A percentile compares a stretch with the other conserved stretches of the same genome.
phyloP scores from a whole-genome alignment of 768 basidiomycete species.

The Mycena sanguinolenta region DNA sequence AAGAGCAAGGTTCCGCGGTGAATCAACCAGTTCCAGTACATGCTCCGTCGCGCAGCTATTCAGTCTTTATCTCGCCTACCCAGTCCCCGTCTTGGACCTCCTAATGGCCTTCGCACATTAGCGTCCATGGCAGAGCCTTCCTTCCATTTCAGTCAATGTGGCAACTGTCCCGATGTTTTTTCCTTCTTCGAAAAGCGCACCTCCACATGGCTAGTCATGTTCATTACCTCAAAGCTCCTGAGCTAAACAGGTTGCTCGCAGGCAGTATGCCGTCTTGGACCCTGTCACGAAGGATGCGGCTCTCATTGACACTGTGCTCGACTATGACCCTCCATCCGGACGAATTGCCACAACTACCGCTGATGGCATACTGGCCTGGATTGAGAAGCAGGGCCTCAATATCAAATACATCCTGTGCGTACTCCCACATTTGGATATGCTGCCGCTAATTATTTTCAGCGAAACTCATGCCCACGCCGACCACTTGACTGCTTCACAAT shows the following conservation, averaged over 20 bases:
- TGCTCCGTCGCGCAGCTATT: background rate
- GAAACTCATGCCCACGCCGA: constrained; percentile 57
- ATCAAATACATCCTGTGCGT: constrained; percentile 52
- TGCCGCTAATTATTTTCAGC: constrained; percentile 30
- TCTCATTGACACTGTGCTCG: constrained; percentile 52
- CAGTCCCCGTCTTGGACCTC: background rate
- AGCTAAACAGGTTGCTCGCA: no score
- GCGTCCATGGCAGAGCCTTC: background rate
- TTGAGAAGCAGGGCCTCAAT: constrained; percentile 44
- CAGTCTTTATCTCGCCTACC: background rate
- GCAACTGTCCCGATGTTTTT: constrained; percentile 34
- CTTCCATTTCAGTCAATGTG: constrained; percentile 26
- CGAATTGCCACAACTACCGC: constrained; percentile 48
- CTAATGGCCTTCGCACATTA: background rate
- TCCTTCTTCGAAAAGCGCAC: constrained; percentile 43
- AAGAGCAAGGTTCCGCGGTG: no score
- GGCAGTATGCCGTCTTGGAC: constrained; percentile 72
- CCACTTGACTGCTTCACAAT: constrained; percentile 53
- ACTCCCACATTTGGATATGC: background rate
- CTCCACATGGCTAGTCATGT: constrained; percentile 36
- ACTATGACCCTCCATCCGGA: constrained; percentile 50
- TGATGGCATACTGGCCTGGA: constrained; percentile 47
- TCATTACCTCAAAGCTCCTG: no score
- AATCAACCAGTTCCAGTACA: constrained; percentile 3
- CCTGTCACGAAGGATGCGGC: constrained; percentile 62